Evolutionary conservation across 257 asterid species (phyloP).

Genomic region (Fraxinus pennsylvanica): DNA sequence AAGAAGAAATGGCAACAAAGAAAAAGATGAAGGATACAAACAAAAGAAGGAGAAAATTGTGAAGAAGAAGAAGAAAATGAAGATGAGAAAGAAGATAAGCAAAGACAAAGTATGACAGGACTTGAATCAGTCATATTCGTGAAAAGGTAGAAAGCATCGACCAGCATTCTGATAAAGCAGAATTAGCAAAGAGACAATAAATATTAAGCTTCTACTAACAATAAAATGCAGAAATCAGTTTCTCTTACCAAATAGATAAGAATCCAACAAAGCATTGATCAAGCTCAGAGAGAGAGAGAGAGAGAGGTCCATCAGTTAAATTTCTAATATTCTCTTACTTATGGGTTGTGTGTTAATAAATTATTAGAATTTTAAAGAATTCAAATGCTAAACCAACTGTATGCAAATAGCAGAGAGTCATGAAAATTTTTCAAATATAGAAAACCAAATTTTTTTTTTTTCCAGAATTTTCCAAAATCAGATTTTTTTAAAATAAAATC

Average conservation of each 20-base stretch:
- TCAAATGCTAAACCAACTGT: neutral
- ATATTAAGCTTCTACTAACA: neutral
- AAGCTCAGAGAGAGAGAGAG: neutral
- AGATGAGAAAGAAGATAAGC: neutral
- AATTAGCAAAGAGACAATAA: neutral
- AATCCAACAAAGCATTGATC: neutral
- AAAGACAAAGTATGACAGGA: neutral
- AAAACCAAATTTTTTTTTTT: too few species aligned
- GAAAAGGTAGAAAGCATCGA: too few species aligned
- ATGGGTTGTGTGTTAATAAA: neutral
- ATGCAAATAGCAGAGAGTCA: conserved; percentile 5
- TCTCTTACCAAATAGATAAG: neutral
- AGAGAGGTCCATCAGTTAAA: neutral
- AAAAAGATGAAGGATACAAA: neutral
- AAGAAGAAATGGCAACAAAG: neutral
- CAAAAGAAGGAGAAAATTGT: neutral
- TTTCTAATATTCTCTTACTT: neutral
- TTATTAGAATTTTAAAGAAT: neutral
- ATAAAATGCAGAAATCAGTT: neutral
- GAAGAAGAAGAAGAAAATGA: neutral
- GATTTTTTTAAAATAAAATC: neutral
- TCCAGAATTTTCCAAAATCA: neutral
- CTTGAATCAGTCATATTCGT: neutral
- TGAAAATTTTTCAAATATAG: neutral
- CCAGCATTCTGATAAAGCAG: too few species aligned